Conservation (phyloP, 2,329 filamentous ascomycete species). For the Apiospora rasikravindrae region DNA sequence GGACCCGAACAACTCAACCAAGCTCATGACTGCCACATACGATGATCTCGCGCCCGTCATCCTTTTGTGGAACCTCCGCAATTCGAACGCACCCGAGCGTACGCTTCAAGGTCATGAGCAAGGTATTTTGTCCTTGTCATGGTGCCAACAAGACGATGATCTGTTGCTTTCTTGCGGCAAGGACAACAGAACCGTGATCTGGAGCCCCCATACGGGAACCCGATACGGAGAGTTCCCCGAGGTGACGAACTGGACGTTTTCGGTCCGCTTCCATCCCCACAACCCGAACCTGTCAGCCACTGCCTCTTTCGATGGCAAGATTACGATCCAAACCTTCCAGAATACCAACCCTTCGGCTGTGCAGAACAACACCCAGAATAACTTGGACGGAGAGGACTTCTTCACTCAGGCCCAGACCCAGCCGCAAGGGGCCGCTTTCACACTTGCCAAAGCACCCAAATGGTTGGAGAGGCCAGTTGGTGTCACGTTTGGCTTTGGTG, state of each 20-base stretch:
- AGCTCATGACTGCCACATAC: constrained; percentile 89
- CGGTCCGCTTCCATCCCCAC: constrained; percentile 90
- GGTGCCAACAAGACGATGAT: constrained; percentile 90
- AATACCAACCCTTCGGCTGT: constrained; percentile 84
- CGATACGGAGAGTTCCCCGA: constrained; percentile 91
- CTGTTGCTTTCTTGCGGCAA: constrained; percentile 93
- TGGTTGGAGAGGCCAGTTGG: constrained; percentile 88
- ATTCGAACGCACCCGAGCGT: constrained; percentile 92
- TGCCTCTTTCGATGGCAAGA: constrained; percentile 96
- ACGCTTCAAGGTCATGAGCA: constrained; percentile 92
- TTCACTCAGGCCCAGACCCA: constrained; percentile 93
- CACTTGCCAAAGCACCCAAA: constrained; percentile 81
- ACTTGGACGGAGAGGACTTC: constrained; percentile 91
- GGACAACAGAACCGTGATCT: constrained; percentile 92
- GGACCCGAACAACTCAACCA: constrained; percentile 95
- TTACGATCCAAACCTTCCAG: constrained; percentile 90
- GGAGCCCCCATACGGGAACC: constrained; percentile 93
- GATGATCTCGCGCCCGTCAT: constrained; percentile 89
- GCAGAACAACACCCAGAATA: constrained; percentile 68
- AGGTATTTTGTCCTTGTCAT: constrained; percentile 90
- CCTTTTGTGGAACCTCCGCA: constrained; percentile 91
- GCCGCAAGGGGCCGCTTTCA: constrained; percentile 88
- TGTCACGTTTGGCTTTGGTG: constrained; percentile 93
- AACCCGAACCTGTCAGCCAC: constrained; percentile 93
- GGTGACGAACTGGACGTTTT: constrained; percentile 99